Percentiles rank a stretch among this genome's conserved stretches.
Conservation (phyloP, 768 basidiomycete species). For the Rhodotorula toruloides region DNA sequence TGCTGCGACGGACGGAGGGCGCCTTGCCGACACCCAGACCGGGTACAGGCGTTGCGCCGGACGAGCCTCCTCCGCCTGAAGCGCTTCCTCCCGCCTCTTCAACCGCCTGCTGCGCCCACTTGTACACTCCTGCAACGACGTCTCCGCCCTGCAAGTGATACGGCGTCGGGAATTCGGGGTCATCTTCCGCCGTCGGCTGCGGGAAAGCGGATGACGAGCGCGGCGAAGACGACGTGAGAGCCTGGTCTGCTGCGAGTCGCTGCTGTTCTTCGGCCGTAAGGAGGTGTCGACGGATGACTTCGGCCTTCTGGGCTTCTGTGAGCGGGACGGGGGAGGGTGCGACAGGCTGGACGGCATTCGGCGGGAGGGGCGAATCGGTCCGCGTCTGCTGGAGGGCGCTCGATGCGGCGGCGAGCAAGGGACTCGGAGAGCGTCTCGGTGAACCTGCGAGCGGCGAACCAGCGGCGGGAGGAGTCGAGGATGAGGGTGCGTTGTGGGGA, state of each 20-base stretch:
- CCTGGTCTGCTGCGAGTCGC: conserved; percentile 43
- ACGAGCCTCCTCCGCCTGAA: not conserved
- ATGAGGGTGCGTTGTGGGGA: not conserved
- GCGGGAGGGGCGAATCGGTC: not conserved
- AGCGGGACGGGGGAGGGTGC: conserved; percentile 43
- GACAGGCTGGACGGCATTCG: not conserved
- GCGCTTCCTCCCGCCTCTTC: not conserved
- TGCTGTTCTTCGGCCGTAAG: conserved; percentile 66
- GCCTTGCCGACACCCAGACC: no score
- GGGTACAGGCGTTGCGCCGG: not conserved
- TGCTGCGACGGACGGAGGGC: no score
- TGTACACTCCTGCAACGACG: conserved; percentile 32
- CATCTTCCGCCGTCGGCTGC: not conserved
- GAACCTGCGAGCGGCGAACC: not conserved
- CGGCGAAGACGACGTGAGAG: conserved; percentile 18
- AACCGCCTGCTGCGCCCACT: conserved; percentile 23
- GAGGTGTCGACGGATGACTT: conserved; percentile 71
- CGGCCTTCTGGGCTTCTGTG: conserved; percentile 76
- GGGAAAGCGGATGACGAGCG: conserved; percentile 12
- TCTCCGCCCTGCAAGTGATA: conserved; percentile 37
- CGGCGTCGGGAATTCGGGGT: conserved; percentile 32
- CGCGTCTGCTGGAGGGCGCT: not conserved
- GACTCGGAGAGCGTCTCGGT: not conserved
- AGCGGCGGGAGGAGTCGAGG: not conserved
- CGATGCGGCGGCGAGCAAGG: not conserved